These are phyloP conservation scores for Byssoonygena ceratinophila DNA, from an alignment of 2,329 filamentous ascomycete genomes.

Conservation along the genomic window DNA sequence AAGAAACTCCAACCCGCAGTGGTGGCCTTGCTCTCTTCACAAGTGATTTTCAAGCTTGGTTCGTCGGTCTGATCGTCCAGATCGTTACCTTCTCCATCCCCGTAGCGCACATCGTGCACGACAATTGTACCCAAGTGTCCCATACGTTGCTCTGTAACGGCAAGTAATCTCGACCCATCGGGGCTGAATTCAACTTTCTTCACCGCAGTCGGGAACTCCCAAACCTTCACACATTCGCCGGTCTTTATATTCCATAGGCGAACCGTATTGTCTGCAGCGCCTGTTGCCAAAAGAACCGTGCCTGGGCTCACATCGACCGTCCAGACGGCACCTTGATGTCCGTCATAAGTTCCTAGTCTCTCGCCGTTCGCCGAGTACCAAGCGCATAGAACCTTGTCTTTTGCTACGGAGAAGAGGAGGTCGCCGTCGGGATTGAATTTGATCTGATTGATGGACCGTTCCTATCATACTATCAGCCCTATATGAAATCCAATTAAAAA, in stretches of 20 bases:
- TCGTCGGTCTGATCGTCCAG: slow-evolving; percentile 71
- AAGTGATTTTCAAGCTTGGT: slow-evolving; percentile 74
- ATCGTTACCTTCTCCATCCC: slow-evolving; percentile 47
- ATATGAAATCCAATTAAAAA: not conserved
- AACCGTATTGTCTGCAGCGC: slow-evolving; percentile 96
- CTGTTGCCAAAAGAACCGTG: slow-evolving; percentile 81
- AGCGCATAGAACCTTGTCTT: slow-evolving; percentile 92
- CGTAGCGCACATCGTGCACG: slow-evolving; percentile 77
- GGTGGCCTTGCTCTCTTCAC: slow-evolving; percentile 91
- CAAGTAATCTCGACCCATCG: slow-evolving; percentile 79
- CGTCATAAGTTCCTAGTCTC: slow-evolving; percentile 89
- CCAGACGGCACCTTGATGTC: slow-evolving; percentile 97
- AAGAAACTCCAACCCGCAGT: slow-evolving; percentile 95
- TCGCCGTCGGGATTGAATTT: slow-evolving; percentile 95
- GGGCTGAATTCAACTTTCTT: slow-evolving; percentile 97
- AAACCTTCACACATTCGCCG: slow-evolving; percentile 86
- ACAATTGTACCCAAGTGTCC: slow-evolving; percentile 90
- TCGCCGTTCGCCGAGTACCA: slow-evolving; percentile 98
- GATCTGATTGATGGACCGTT: slow-evolving; percentile 91
- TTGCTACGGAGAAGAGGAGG: slow-evolving; percentile 87
- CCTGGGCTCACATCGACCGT: slow-evolving; percentile 94
- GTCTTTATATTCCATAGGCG: slow-evolving; percentile 92
- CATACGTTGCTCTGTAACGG: slow-evolving; percentile 97
- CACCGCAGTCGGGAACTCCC: slow-evolving; percentile 94
- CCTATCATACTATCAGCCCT: slow-evolving; percentile 38